These are phyloP conservation scores for Eimeria sp. DNA, from an alignment of 169 alveolate species.

Conservation along the genomic window DNA sequence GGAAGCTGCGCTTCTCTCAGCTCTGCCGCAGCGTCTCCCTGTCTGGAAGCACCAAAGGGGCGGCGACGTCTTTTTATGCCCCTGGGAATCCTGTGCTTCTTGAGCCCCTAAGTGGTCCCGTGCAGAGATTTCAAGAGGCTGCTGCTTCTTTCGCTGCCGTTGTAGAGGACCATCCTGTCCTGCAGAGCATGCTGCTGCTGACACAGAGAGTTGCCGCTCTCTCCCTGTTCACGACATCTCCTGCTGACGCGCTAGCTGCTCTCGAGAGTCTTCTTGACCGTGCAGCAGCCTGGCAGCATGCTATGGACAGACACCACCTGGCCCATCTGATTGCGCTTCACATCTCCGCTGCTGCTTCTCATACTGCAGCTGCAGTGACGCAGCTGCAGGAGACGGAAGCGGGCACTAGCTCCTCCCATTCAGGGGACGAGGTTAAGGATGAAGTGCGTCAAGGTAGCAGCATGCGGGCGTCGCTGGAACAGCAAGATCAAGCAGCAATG, in stretches of 20 bases:
- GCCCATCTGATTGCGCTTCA: slow-evolving; percentile 46
- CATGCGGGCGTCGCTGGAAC: background rate
- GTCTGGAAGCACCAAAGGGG: background rate
- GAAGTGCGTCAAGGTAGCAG: background rate
- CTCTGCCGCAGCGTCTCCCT: slow-evolving; percentile 43
- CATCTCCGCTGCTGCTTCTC: background rate
- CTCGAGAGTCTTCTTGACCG: slow-evolving; percentile 83
- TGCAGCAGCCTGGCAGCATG: slow-evolving; percentile 76
- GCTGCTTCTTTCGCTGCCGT: slow-evolving; percentile 18
- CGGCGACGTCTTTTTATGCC: slow-evolving; percentile 78
- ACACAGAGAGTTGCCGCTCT: slow-evolving; percentile 47
- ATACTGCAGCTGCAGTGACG: background rate
- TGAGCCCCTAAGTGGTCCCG: slow-evolving; percentile 72
- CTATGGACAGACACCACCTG: slow-evolving; percentile 73
- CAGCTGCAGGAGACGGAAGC: background rate
- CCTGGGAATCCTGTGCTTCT: slow-evolving; percentile 73
- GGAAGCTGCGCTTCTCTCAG: slow-evolving; percentile 78
- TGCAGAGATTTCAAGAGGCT: slow-evolving; percentile 57
- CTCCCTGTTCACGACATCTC: slow-evolving; percentile 66
- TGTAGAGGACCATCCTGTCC: slow-evolving; percentile 74
- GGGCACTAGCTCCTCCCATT: background rate
- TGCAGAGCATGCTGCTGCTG: slow-evolving; percentile 64
- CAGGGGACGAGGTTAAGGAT: background rate
- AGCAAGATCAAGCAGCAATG: slow-evolving; percentile 23
- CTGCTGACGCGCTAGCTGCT: slow-evolving; percentile 76